Conservation (phyloP, 352 stramenopile species). For the Thraustochytrium sp. region DNA sequence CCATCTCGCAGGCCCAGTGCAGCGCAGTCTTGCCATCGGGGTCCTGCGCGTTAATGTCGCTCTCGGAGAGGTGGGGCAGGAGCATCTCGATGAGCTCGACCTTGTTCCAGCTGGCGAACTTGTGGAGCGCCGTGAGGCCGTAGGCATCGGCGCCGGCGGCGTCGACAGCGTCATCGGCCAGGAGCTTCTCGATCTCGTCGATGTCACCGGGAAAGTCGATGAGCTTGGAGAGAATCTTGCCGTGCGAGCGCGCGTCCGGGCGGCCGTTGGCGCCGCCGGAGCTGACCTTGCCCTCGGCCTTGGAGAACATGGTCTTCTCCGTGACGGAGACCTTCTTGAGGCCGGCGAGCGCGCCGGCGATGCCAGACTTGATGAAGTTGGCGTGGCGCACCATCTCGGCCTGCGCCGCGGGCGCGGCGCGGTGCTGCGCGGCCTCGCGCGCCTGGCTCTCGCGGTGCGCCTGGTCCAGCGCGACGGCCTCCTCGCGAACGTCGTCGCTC, state of each 20-base stretch:
- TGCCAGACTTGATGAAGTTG: slow-evolving; percentile 45
- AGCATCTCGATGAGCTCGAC: slow-evolving; percentile 51
- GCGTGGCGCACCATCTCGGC: background rate
- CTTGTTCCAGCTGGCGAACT: slow-evolving; percentile 57
- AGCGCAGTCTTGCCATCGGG: slow-evolving; percentile 53
- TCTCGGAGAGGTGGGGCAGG: slow-evolving; percentile 42
- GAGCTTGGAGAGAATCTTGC: slow-evolving; percentile 51
- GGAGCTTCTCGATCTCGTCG: slow-evolving; percentile 47
- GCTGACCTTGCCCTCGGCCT: slow-evolving; percentile 42
- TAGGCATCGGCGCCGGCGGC: slow-evolving; percentile 51
- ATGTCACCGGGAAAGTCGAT: slow-evolving; percentile 54
- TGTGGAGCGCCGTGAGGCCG: slow-evolving; percentile 54
- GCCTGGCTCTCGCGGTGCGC: background rate
- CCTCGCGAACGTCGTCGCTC: slow-evolving; percentile 34
- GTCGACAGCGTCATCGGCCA: slow-evolving; percentile 48
- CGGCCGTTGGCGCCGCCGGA: background rate
- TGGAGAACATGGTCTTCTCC: slow-evolving; percentile 53
- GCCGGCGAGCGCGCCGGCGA: slow-evolving; percentile 31
- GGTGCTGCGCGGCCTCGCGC: background rate
- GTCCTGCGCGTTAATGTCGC: slow-evolving; percentile 47
- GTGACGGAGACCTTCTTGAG: slow-evolving; percentile 50
- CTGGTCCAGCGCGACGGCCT: background rate
- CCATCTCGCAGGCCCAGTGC: slow-evolving; percentile 55
- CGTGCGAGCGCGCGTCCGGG: slow-evolving; percentile 9
- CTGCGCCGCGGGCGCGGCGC: background rate